phyloP scores from a whole-genome alignment of 2,329 filamentous ascomycete species.

The Dactylellina drechsleri region DNA sequence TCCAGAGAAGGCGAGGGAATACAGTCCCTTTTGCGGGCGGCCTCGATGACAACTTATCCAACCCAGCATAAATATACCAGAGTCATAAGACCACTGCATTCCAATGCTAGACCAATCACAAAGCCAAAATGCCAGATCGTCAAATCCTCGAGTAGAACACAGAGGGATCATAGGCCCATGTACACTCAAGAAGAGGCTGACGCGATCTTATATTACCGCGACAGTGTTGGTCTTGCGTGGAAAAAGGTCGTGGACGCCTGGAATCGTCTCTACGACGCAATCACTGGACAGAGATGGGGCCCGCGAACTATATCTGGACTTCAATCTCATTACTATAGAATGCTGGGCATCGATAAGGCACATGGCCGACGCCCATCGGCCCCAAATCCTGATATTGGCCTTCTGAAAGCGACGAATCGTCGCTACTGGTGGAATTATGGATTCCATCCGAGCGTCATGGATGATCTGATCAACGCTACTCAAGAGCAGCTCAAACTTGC shows the following conservation, averaged over 20 bases:
- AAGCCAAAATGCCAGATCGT: not conserved
- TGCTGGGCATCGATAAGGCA: conserved; percentile 48
- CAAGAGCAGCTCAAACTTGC: conserved; percentile 28
- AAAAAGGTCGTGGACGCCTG: conserved; percentile 48
- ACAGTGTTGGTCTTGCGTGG: conserved; percentile 48
- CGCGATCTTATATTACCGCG: conserved; percentile 44
- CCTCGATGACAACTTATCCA: conserved; percentile 1
- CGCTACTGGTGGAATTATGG: conserved; percentile 52
- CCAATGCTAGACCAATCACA: not conserved
- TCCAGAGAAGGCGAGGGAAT: conserved; percentile 26
- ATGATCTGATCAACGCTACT: conserved; percentile 12
- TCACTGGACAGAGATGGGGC: conserved; percentile 43
- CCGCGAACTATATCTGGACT: conserved; percentile 51
- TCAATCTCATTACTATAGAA: conserved; percentile 52
- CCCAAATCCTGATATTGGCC: conserved; percentile 48
- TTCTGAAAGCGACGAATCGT: conserved; percentile 45
- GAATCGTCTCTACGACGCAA: conserved; percentile 36
- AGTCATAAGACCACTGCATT: not conserved
- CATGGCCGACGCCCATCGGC: conserved; percentile 41
- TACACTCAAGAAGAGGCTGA: conserved; percentile 51
- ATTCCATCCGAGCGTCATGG: conserved; percentile 14
- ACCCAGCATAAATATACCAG: conserved; percentile 1
- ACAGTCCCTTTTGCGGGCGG: conserved; percentile 19
- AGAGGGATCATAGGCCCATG: conserved; percentile 48
- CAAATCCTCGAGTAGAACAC: conserved; percentile 21